These are phyloP conservation scores for Vanilla planifolia DNA, from an alignment of 106 monocot species.

Conservation along the genomic window DNA sequence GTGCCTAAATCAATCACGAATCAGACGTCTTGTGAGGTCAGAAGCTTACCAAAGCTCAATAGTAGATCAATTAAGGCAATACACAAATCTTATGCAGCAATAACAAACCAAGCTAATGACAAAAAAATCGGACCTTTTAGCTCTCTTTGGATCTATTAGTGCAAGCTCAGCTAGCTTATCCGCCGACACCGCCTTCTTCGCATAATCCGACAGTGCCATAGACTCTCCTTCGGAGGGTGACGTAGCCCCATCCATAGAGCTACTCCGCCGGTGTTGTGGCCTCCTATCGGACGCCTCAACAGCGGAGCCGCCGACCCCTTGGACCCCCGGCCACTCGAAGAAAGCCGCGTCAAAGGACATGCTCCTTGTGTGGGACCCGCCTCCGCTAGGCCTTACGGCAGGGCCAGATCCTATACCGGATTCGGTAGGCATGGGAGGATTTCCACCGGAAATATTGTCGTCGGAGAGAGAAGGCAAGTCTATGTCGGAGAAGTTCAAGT, in stretches of 20 bases:
- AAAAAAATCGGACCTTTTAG: constrained; percentile 54
- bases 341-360: constrained; percentile 80
- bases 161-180: constrained; percentile 87
- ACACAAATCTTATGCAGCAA: not conserved
- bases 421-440: constrained; percentile 1
- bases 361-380: constrained; percentile 39
- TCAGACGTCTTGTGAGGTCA: not conserved
- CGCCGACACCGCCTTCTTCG: constrained; percentile 81
- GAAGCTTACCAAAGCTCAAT: not conserved
- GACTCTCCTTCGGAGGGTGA: constrained; percentile 57
- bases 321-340: constrained; percentile 53
- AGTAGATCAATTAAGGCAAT: not conserved
- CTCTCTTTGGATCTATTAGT: constrained; percentile 83
- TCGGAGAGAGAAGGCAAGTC: constrained; percentile 3
- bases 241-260: constrained; percentile 63
- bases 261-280: constrained; percentile 42
- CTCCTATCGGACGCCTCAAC: not conserved
- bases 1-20: not conserved
- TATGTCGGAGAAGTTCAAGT: constrained; percentile 29
- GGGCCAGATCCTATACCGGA: not conserved
- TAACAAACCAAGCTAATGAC: not conserved
- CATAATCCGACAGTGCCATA: constrained; percentile 38
- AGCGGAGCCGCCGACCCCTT: constrained; percentile 4
- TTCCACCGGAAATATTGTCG: constrained; percentile 1
- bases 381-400: not conserved